These are phyloP conservation scores for Agrocybe chaxingu DNA, from an alignment of 768 basidiomycete species.

Conservation along the genomic window DNA sequence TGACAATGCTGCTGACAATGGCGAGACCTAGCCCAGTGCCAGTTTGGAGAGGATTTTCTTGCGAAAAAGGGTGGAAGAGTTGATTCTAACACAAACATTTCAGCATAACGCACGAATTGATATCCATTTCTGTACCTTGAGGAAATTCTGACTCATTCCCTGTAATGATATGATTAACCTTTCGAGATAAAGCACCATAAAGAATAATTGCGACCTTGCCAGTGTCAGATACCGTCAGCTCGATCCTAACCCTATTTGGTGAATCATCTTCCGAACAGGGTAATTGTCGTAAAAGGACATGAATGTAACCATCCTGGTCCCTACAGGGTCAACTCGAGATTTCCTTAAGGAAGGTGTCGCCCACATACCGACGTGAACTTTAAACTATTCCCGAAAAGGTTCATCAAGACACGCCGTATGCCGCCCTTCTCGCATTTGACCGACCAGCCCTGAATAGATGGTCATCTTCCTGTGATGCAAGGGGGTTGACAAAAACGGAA, in stretches of 20 bases:
- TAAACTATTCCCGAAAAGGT: slow-evolving; percentile 89
- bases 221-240: slow-evolving; percentile 83
- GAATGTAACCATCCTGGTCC: slow-evolving; percentile 77
- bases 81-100: slow-evolving; percentile 56
- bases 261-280: slow-evolving; percentile 51
- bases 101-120: neutral
- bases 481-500: neutral
- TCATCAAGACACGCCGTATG: slow-evolving; percentile 89
- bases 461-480: neutral
- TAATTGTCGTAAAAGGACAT: slow-evolving; percentile 76
- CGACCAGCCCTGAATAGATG: slow-evolving; percentile 65
- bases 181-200: neutral
- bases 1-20: slow-evolving; percentile 91
- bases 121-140: slow-evolving; percentile 52
- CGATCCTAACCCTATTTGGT: slow-evolving; percentile 66
- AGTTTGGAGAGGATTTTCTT: slow-evolving; percentile 91
- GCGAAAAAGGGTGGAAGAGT: slow-evolving; percentile 95
- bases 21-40: slow-evolving; percentile 94
- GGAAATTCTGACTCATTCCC: slow-evolving; percentile 91
- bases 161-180: slow-evolving; percentile 19
- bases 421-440: slow-evolving; percentile 91
- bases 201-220: slow-evolving; percentile 61
- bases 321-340: slow-evolving; percentile 1
- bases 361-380: slow-evolving; percentile 81
- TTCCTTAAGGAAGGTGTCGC: neutral